These are phyloP conservation scores for Colletotrichum sojae DNA, from an alignment of 2,329 filamentous ascomycete genomes.

Conservation along the genomic window DNA sequence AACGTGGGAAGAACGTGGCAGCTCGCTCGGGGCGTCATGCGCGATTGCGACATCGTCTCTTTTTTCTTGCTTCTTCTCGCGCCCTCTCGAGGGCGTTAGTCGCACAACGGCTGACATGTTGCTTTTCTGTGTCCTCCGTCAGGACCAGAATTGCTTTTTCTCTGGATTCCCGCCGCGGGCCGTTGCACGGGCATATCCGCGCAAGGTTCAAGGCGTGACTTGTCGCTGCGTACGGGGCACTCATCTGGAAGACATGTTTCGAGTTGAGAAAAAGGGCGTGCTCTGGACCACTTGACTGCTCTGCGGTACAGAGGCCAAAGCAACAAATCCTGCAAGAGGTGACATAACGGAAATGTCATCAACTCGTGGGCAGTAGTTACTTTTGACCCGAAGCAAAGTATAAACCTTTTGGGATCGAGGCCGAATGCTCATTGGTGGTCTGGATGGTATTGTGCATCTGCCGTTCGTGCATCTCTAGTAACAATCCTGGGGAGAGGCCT, in stretches of 20 bases:
- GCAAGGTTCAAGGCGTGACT: not conserved
- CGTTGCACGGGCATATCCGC: slow-evolving; percentile 27
- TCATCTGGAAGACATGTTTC: slow-evolving; percentile 6
- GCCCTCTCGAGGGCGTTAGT: not conserved
- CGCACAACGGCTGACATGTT: not conserved
- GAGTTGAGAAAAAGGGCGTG: not conserved
- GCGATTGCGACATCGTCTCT: not conserved
- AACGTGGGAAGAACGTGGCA: slow-evolving; percentile 17
- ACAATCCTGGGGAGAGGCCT: not conserved
- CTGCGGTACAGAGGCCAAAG: too few relatives aligned
- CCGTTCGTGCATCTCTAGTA: not conserved
- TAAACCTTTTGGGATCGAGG: too few relatives aligned
- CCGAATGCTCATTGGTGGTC: not conserved
- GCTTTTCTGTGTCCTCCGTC: not conserved
- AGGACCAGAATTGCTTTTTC: slow-evolving; percentile 19
- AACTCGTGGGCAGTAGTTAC: not conserved
- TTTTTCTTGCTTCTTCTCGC: not conserved
- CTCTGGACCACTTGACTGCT: not conserved
- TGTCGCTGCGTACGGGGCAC: not conserved
- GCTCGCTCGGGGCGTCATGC: not conserved
- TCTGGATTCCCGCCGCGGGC: slow-evolving; percentile 16
- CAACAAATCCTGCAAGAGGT: not conserved
- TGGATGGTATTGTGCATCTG: not conserved
- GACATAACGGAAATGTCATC: slow-evolving; percentile 1
- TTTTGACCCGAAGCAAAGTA: too few relatives aligned